Evolutionary conservation across 176 grass and related monocot genomes (phyloP).

Genomic region (Avena atlantica): DNA sequence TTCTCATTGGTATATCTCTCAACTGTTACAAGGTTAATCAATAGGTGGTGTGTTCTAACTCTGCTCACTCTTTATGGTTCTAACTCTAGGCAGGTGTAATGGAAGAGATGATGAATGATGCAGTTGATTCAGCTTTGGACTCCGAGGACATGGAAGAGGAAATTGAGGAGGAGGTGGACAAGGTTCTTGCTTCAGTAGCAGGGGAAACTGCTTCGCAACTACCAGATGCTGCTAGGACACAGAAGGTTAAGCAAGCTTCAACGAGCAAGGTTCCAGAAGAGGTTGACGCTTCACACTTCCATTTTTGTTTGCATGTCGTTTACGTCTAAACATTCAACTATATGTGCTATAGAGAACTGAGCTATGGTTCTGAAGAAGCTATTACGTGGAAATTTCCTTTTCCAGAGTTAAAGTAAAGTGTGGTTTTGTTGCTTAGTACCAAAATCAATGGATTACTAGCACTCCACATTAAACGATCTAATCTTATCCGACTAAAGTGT

Average conservation of each 20-base stretch:
- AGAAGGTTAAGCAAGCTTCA: constrained; percentile 77
- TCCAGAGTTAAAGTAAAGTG: neutral
- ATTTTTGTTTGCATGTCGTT: constrained; percentile 12
- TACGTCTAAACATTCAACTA: neutral
- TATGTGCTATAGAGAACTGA: neutral
- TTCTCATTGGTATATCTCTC: neutral
- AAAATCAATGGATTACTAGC: neutral
- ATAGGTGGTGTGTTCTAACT: neutral
- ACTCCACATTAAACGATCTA: neutral
- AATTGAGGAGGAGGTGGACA: constrained; percentile 93
- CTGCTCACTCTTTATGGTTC: constrained; percentile 27
- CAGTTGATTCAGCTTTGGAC: constrained; percentile 90
- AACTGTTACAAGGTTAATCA: neutral
- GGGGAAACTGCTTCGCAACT: constrained; percentile 74
- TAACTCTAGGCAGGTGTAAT: constrained; percentile 79
- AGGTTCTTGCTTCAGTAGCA: constrained; percentile 82
- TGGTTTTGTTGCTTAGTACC: neutral
- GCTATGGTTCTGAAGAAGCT: neutral
- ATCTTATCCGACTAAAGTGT: neutral
- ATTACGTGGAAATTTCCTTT: constrained; percentile 9
- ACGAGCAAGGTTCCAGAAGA: constrained; percentile 57
- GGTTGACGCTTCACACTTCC: constrained; percentile 36
- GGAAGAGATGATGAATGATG: constrained; percentile 94
- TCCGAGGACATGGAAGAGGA: constrained; percentile 94
- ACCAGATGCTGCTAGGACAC: constrained; percentile 72